Evolutionary conservation across 306 rosid genomes (phyloP), one percentile per base, ranked within the genome.

Genomic region (Mimosa pudica): DNA sequence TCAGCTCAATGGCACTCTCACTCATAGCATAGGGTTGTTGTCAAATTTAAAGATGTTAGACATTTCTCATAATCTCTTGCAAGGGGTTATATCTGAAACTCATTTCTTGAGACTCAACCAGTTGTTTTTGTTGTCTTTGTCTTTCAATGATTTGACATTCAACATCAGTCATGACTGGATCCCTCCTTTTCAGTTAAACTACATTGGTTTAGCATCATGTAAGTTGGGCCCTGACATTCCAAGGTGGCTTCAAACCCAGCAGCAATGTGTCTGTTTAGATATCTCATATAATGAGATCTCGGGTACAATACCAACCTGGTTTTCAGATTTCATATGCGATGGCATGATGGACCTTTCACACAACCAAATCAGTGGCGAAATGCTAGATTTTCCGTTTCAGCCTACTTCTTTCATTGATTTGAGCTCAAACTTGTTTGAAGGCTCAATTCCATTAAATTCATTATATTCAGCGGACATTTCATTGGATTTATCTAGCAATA

Each of bases 211-310:
- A 51, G 6, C 9, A 0, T 82, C 79, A 2, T 77, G 67, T 68
- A 77, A 32, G 41, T 54, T 77, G 51, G 75, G 82, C 2, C 71
- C 85, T 4, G 3, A 0, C 1, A 72, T 77, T 45, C 82, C 85
- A 5, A 10, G 0, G 5, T 80, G 79, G 83, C 68, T 80, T 20
- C 70, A 12, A 41, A 65, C 70, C 7, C 84, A 81, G 4, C 5
- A 18, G 0, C 0, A 44, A 0, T 1, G 0, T 0, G 0, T 0
- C 17, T 0, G 0, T 0, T 35, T 65, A 1, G 70, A 65, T 36
- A 65, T 65, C 35, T 65, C 70, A 36, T 6, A n/a, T 36, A 46
- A 45, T 51, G 55, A 4, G 14, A 51, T 51, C 12, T 51, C 18
- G 1, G 2, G 6, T 51, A 2, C 1, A 51, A 3, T 65, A 0